Base-by-base conservation (phyloP, 345 rosid species). In the Toxicodendron radicans region DNA sequence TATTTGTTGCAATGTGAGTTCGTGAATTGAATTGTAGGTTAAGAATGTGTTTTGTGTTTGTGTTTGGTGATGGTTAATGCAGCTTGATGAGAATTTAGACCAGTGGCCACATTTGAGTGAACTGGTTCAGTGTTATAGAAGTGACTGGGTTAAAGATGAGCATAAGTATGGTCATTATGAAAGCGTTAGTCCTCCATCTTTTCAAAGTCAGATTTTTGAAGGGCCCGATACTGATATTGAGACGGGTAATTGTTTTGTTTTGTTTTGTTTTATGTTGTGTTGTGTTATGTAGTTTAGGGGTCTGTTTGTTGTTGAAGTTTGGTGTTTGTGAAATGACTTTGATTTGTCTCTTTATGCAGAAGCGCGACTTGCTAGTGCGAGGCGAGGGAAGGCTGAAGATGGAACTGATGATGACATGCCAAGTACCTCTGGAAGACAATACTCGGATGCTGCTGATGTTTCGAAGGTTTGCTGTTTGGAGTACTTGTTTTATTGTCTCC, bases 31-130 rank as follows among this genome's bases (percentile, higher is more conserved):
- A 20, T 24, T 51, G 3, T 35, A 38, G 30, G 38, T 10, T 64
- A 41, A 6, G 69, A 33, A 30, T 7, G 7, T 38, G 43, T 38
- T 38, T 24, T 38, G 43, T 38, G 8, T 38, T 38, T 38, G 20
- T 64, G 23, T 30, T 49, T 13, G 32, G 58, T 27, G 66, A 48
- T 71, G 52, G 20, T 49, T 75, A 17, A 54, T 68, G 20, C 85
- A 95, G 99, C 85, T 89, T 73, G 97, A 93, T 83, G 98, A 93
- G 70, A 89, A 90, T 80, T 79, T 90, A 78, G 98, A 95, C 63
- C 96, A 88, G 82, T 95, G 99, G 96, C 99, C 99, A 5, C 99
- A 95, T 87, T 82, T 95, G 77, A 87, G 86, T 69, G 96, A 95
- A 75, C 77, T 95, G 73, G 87, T 91, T 64, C 95, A 91, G 14